Base-by-base conservation (phyloP, 2,329 filamentous ascomycete genomes). In the Epichloe hybrida region DNA sequence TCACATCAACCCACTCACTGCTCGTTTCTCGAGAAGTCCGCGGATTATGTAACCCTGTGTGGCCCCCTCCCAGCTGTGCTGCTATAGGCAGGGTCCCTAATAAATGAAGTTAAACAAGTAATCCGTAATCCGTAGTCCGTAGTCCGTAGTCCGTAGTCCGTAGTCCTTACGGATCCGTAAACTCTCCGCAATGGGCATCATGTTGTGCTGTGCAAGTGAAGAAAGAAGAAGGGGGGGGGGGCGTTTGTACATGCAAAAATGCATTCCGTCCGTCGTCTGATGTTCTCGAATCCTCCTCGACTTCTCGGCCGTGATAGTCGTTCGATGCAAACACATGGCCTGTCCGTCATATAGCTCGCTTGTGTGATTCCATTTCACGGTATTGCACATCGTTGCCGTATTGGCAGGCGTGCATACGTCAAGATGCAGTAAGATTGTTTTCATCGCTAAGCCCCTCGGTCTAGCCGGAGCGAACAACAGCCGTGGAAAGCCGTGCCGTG, bases 401-500 rank as follows among this genome's bases (percentile, higher is more conserved):
- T 17, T 35, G 11, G 42, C 15, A 7, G 42, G 23, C 27, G 27
- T 44, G 21, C 47, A 43, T 42, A 42, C 20, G 38, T 40, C 38
- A 36, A 42, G 37, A 20, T 42, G 38, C 40, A 21, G 3, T 21
- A 23, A 12, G 9, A 31, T 31, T 31, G 8, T 31, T 11, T 9
- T 31, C 27, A 31, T 31, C 8, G 27, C 27, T 8, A 31, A 31
- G 27, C 27, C 27, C 13, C 38, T 17, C 8, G 39, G 17, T 21
- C 20, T 20, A 23, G n/a, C 20, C 11, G 5, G 0, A 9, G 1
- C 5, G 8, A 38, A 13, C 42, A 45, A 50, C 11, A 50, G 48
- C 48, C 48, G 48, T 50, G 21, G 21, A 50, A 45, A 50, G 48
- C 41, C 48, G 48, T 50, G 48, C 41, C 48, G 42, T 46, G 42